Conservation (phyloP, 345 rosid genomes). For the Salix arbutifolia region DNA sequence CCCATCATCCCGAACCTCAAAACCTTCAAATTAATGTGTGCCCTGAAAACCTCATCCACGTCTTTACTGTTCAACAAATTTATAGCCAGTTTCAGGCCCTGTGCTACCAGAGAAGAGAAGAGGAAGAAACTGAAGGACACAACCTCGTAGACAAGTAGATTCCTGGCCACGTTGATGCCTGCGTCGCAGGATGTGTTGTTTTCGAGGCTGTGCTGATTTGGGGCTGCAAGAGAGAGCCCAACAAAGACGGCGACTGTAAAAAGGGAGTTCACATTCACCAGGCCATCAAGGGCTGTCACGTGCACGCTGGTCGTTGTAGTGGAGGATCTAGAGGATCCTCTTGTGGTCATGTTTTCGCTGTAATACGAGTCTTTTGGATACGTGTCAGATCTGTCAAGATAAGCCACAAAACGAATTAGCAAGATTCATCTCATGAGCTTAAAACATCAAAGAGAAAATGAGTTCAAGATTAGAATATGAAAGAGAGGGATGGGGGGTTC, state of each 20-base stretch:
- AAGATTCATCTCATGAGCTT: background rate
- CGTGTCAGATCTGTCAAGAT: constrained; percentile 40
- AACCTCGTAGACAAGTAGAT: constrained; percentile 82
- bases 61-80: constrained; percentile 82
- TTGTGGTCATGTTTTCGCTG: constrained; percentile 18
- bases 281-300: constrained; percentile 90
- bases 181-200: constrained; percentile 62
- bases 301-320: constrained; percentile 75
- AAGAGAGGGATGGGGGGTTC: background rate
- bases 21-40: constrained; percentile 66
- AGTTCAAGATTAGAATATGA: background rate
- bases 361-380: constrained; percentile 36
- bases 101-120: constrained; percentile 84
- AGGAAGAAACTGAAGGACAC: constrained; percentile 93
- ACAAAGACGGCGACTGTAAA: constrained; percentile 96
- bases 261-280: constrained; percentile 93
- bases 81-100: constrained; percentile 48
- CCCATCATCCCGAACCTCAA: constrained; percentile 84
- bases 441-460: background rate
- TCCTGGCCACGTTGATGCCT: constrained; percentile 51
- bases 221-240: constrained; percentile 74
- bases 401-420: background rate
- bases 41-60: constrained; percentile 72
- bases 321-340: constrained; percentile 31
- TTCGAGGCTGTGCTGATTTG: constrained; percentile 79